A percentile compares a stretch with the other conserved stretches of the same genome.
phyloP scores from a whole-genome alignment of 169 alveolate species.

The Cardiosporidium cionae region DNA sequence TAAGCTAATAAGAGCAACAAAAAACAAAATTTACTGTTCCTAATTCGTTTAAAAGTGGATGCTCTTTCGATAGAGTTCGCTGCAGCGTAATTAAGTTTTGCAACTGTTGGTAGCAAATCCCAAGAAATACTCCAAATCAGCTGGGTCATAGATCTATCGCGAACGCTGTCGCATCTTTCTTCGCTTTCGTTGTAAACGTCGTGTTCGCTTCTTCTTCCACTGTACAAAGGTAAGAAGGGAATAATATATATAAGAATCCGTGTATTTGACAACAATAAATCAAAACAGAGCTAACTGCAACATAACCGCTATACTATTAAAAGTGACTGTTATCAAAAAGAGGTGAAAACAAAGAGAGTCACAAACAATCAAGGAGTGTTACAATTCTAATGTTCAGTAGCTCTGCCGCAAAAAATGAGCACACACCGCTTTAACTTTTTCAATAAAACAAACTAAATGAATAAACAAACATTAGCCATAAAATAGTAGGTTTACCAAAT shows the following conservation, averaged over 20 bases:
- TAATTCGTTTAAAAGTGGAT: too few species aligned
- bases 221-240: conserved; percentile 4
- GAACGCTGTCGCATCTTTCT: conserved; percentile 80
- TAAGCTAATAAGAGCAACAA: too few species aligned
- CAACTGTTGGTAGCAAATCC: too few species aligned
- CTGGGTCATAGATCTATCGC: too few species aligned
- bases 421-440: not conserved
- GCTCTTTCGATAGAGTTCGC: too few species aligned
- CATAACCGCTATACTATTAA: not conserved
- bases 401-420: too few species aligned
- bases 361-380: not conserved
- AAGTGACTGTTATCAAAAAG: too few species aligned
- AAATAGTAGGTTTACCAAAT: not conserved
- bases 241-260: not conserved
- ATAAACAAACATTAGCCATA: not conserved
- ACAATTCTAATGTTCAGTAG: not conserved
- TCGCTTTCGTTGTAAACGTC: conserved; percentile 74
- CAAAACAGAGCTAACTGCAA: not conserved
- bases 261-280: not conserved
- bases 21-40: too few species aligned
- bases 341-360: not conserved
- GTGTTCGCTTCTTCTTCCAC: conserved; percentile 84
- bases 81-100: too few species aligned
- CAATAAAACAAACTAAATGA: not conserved
- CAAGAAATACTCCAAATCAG: too few species aligned